Percentiles rank a stretch among this genome's conserved stretches.
These are phyloP conservation scores for Phaffomyces thermotolerans DNA, from an alignment of 805 yeast species.

Conservation along the genomic window DNA sequence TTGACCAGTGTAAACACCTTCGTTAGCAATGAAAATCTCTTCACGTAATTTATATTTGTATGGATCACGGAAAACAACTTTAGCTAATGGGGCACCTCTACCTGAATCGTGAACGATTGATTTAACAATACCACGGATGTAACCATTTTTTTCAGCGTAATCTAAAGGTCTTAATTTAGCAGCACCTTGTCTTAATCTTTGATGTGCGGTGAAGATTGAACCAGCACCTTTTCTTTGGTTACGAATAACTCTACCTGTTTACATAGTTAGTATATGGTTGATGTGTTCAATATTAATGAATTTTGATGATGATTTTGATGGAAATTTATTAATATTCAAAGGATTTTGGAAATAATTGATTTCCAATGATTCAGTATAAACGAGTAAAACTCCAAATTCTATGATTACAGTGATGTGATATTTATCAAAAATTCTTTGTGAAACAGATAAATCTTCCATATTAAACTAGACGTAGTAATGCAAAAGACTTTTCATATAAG, in stretches of 20 bases:
- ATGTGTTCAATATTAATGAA: too few relatives aligned
- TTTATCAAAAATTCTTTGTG: too few relatives aligned
- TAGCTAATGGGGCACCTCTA: constrained; percentile 99
- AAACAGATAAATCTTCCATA: background rate
- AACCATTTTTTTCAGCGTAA: constrained; percentile 99
- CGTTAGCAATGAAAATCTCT: constrained; percentile 98
- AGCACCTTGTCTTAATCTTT: constrained; percentile 99
- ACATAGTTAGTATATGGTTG: constrained; percentile 15
- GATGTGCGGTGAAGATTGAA: constrained; percentile 98
- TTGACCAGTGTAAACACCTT: constrained; percentile 99
- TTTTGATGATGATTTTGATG: background rate
- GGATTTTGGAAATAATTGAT: too few relatives aligned
- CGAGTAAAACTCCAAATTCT: too few relatives aligned
- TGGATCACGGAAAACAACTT: constrained; percentile 99
- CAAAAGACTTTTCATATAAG: background rate
- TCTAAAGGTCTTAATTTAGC: constrained; percentile 99
- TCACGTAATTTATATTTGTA: constrained; percentile 97
- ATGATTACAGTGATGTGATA: too few relatives aligned
- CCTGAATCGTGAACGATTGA: constrained; percentile 99
- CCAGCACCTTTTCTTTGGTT: constrained; percentile 99
- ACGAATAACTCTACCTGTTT: constrained; percentile 97
- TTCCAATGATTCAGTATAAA: too few relatives aligned
- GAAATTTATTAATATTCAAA: background rate
- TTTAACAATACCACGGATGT: constrained; percentile 98
- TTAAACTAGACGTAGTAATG: too few relatives aligned